Evolutionary conservation across 2,329 filamentous ascomycete species (phyloP).

Genomic region (Fusarium sp.): DNA sequence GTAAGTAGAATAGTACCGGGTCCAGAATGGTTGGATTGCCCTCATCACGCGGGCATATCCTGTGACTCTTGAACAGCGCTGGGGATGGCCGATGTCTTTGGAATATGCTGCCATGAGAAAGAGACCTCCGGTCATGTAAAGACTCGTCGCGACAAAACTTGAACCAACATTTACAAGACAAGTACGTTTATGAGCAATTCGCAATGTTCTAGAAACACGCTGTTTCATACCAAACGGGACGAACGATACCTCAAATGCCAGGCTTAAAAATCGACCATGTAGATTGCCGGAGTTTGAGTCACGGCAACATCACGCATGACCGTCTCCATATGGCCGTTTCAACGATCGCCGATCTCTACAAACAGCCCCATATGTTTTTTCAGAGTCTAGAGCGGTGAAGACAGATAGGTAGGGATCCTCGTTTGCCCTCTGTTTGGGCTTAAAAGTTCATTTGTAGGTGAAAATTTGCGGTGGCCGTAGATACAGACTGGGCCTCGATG

Average conservation of each 20-base stretch:
- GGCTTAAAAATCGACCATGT: background rate
- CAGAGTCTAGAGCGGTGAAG: background rate
- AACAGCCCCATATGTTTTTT: background rate
- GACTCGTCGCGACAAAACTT: background rate
- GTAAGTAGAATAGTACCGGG: background rate
- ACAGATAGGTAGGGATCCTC: background rate
- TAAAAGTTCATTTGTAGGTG: background rate
- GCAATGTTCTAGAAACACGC: background rate
- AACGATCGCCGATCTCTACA: background rate
- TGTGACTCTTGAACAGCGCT: background rate
- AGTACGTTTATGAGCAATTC: background rate
- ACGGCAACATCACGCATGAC: background rate
- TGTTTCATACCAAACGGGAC: background rate
- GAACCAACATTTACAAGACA: background rate
- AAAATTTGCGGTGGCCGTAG: background rate
- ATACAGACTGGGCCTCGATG: background rate
- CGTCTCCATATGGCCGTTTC: background rate
- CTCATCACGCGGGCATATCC: slow-evolving; percentile 1
- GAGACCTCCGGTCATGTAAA: background rate
- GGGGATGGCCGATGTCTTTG: background rate
- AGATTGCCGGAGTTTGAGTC: background rate
- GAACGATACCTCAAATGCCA: background rate
- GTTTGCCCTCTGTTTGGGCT: background rate
- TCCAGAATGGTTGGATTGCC: background rate
- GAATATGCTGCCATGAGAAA: background rate